Evolutionary conservation across 2,329 filamentous ascomycete genomes (phyloP), one percentile per base, ranked within the genome.

Genomic region (Ophiostoma quercus): DNA sequence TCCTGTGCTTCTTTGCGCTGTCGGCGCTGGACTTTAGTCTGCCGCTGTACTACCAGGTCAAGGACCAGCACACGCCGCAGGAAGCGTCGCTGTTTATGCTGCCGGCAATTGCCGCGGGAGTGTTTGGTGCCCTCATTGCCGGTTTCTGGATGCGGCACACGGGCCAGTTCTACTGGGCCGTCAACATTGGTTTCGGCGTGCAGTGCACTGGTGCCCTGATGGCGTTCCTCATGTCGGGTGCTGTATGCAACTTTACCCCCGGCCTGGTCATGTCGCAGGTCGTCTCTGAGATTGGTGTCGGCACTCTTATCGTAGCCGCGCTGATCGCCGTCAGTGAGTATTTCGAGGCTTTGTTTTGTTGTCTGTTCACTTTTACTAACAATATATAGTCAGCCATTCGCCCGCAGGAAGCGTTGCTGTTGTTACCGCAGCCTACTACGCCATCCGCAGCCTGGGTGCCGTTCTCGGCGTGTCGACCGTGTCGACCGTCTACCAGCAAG

Each of bases 1-100:
- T 74, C 76, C 6, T 73, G 5, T 71, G 72, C 7, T 71, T 71
- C 5, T 71, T 72, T 22, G 72, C 74, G 3, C 74, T 75, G 22
- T 73, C 74, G 72, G 66, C 71, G n/a, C 77, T 83, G 71, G 81
- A 84, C 78, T 82, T 82, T 47, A 78, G 79, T 0, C 77, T 85
- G 0, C 84, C 84, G 0, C 75, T 86, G 0, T 86, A 86, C 75
- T 86, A 86, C 72, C 83, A 85, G 71, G 80, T 84, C 4, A 83
- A 65, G 34, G 62, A 39, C 62, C 32, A 65, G 62, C 62, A 39
- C 14, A 22, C 62, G 19, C 62, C 62, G 8, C 62, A 65, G n/a
- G 32, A 65, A n/a, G 62, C 62, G 19, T 65, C 62, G 19, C 34
- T 65, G 34, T 65, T n/a, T 34, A 65, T 65, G 62, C 62, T 65